Evolutionary conservation across 768 basidiomycete species (phyloP).

Genomic region (Trametes gibbosa): DNA sequence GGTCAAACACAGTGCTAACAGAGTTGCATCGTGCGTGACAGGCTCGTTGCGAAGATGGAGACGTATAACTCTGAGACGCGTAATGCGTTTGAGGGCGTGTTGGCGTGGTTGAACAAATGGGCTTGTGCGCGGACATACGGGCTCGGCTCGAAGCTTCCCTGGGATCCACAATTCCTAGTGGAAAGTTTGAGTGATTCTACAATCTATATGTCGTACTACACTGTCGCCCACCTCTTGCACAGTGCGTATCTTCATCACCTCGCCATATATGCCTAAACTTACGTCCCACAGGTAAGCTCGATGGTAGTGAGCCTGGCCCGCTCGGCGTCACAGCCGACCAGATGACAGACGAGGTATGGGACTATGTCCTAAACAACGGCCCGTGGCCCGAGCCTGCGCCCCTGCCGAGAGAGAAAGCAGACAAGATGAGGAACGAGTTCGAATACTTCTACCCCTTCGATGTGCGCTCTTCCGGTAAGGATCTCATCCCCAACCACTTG

Average conservation of each 20-base stretch:
- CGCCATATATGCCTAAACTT: slow-evolving; percentile 9
- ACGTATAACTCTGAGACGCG: slow-evolving; percentile 90
- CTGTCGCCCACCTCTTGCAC: slow-evolving; percentile 87
- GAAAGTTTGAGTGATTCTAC: slow-evolving; percentile 97
- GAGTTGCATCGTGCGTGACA: slow-evolving; percentile 29
- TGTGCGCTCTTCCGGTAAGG: slow-evolving; percentile 96
- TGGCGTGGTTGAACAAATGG: slow-evolving; percentile 98
- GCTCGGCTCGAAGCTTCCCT: slow-evolving; percentile 91
- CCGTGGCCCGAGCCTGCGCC: slow-evolving; percentile 69
- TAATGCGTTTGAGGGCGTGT: slow-evolving; percentile 84
- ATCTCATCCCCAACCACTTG: slow-evolving; percentile 92
- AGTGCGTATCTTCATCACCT: slow-evolving; percentile 43
- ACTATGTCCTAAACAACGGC: slow-evolving; percentile 82
- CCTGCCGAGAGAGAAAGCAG: slow-evolving; percentile 72
- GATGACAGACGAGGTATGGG: slow-evolving; percentile 98
- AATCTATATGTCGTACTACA: slow-evolving; percentile 98
- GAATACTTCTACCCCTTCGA: slow-evolving; percentile 98
- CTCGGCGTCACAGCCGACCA: slow-evolving; percentile 85
- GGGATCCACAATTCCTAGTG: slow-evolving; percentile 95
- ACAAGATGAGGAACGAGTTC: slow-evolving; percentile 86
- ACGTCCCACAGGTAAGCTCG: slow-evolving; percentile 54
- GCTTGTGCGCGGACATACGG: slow-evolving; percentile 98
- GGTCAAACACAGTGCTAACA: background rate
- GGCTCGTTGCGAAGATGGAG: slow-evolving; percentile 82
- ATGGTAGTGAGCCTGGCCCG: slow-evolving; percentile 77